A percentile compares a stretch with the other conserved stretches of the same genome.
Evolutionary conservation across 2,329 filamentous ascomycete genomes (phyloP).

Genomic region (Colletotrichum sp.): DNA sequence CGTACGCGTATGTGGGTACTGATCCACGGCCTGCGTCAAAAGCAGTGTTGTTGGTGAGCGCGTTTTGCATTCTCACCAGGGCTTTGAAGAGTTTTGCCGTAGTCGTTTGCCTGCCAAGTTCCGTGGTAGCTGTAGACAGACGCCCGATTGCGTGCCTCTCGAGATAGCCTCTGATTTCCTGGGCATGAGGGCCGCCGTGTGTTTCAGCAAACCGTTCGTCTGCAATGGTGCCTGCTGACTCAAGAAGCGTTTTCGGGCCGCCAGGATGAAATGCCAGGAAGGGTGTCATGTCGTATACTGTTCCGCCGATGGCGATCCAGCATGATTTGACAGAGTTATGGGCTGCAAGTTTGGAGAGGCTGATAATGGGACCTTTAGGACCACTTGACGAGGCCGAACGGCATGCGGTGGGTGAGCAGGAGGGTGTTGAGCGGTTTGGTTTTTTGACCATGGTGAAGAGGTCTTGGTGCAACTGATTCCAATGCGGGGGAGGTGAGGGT

Average conservation of each 20-base stretch:
- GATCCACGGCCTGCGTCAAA: conserved; percentile 9
- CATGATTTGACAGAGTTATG: conserved; percentile 14
- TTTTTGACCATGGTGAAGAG: background rate
- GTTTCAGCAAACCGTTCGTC: conserved; percentile 7
- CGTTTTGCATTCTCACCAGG: conserved; percentile 7
- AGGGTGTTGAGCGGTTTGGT: background rate
- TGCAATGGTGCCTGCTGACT: conserved; percentile 14
- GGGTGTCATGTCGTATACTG: conserved; percentile 92
- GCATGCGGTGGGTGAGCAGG: background rate
- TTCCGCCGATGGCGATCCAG: conserved; percentile 88
- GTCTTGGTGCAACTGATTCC: conserved; percentile 7
- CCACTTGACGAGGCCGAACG: background rate
- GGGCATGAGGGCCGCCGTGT: conserved; percentile 8
- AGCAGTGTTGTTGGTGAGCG: conserved; percentile 9
- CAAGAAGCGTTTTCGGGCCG: conserved; percentile 44
- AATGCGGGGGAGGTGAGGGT: background rate
- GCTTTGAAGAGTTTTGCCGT: background rate
- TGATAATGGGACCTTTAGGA: background rate
- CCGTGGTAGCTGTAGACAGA: background rate
- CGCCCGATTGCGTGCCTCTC: background rate
- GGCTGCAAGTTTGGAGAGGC: background rate
- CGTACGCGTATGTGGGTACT: conserved; percentile 5
- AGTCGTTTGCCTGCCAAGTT: background rate
- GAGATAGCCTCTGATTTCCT: conserved; percentile 14
- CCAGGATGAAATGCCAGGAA: conserved; percentile 92